Evolutionary conservation across 2,329 filamentous ascomycete genomes (phyloP).

Genomic region (Stagonosporopsis rhizophila): DNA sequence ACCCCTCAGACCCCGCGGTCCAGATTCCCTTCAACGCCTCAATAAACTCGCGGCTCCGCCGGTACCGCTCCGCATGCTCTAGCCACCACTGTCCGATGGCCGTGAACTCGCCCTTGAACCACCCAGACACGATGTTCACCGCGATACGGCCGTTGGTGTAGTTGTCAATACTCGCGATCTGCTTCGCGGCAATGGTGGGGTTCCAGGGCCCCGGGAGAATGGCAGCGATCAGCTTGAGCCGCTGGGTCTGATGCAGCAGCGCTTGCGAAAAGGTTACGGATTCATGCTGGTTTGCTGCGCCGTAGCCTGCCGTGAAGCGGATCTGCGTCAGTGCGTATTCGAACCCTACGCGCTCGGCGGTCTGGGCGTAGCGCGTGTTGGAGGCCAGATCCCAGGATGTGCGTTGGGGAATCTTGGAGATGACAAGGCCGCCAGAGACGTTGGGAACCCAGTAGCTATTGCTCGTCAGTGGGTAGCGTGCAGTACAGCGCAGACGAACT

Average conservation of each 20-base stretch:
- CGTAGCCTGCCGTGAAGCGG: constrained; percentile 61
- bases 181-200: constrained; percentile 60
- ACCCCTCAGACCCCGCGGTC: constrained; percentile 55
- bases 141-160: constrained; percentile 60
- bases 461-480: background rate
- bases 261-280: constrained; percentile 61
- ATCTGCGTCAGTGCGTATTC: constrained; percentile 62
- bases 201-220: constrained; percentile 51
- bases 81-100: constrained; percentile 63
- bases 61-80: constrained; percentile 61
- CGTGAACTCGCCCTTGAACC: constrained; percentile 63
- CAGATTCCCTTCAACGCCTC: constrained; percentile 60
- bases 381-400: constrained; percentile 59
- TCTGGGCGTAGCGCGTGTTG: constrained; percentile 59
- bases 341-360: constrained; percentile 58
- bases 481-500: background rate
- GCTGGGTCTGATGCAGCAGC: constrained; percentile 56
- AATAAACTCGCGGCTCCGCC: constrained; percentile 60
- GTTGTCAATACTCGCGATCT: constrained; percentile 61
- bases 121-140: constrained; percentile 62
- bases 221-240: constrained; percentile 60
- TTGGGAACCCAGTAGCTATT: constrained; percentile 62
- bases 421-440: constrained; percentile 61
- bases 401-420: constrained; percentile 60
- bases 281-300: constrained; percentile 59